A percentile compares a stretch with the other conserved stretches of the same genome.
phyloP scores from a whole-genome alignment of 1,284 basidiomycete species.

The Schizophyllum amplum region DNA sequence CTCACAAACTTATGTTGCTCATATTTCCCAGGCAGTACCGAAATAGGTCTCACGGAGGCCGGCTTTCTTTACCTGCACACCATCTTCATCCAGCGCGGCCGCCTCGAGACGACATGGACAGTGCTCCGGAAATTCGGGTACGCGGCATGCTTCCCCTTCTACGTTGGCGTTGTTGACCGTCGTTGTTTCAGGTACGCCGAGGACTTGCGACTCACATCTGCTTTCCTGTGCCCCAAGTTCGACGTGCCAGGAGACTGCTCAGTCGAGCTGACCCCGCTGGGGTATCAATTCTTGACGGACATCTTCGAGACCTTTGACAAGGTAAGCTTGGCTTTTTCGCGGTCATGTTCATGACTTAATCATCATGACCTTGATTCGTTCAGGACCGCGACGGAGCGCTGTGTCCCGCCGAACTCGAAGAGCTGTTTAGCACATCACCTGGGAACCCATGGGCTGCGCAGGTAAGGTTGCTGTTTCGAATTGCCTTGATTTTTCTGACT shows the following conservation, averaged over 20 bases:
- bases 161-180: no score
- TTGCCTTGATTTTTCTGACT: no score
- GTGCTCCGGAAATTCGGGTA: slow-evolving; percentile 85
- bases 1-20: no score
- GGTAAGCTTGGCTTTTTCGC: slow-evolving; percentile 31
- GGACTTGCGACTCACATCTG: slow-evolving; percentile 84
- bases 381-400: slow-evolving; percentile 94
- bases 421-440: slow-evolving; percentile 90
- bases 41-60: slow-evolving; percentile 78
- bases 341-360: no score
- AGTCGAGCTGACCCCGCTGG: slow-evolving; percentile 87
- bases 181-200: slow-evolving; percentile 88
- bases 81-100: slow-evolving; percentile 93
- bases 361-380: no score
- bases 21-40: no score
- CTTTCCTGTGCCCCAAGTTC: slow-evolving; percentile 86
- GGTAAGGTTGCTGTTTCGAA: no score
- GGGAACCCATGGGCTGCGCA: slow-evolving; percentile 87
- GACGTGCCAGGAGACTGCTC: slow-evolving; percentile 92
- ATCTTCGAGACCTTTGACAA: slow-evolving; percentile 97
- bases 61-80: slow-evolving; percentile 96
- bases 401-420: slow-evolving; percentile 77
- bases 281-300: slow-evolving; percentile 97
- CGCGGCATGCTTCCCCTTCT: no score
- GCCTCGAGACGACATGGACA: slow-evolving; percentile 98